Conservation (phyloP, 148 eudicot species). For the Drosera capensis region DNA sequence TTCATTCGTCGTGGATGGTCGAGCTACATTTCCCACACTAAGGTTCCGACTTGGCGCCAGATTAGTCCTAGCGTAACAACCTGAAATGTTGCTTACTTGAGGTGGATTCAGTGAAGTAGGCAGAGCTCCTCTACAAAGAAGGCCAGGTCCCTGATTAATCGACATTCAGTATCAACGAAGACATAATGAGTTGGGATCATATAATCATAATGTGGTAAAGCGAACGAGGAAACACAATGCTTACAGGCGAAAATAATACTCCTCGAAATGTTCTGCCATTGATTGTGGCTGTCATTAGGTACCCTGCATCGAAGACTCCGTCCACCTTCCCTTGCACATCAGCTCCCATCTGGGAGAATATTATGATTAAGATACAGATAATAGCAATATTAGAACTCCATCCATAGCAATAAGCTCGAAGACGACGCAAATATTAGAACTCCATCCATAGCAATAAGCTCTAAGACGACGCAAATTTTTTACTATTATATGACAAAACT, state of each 20-base stretch:
- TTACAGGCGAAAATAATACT: conserved; percentile 68
- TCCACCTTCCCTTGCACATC: conserved; percentile 80
- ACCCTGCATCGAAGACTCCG: conserved; percentile 84
- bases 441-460: too few relatives aligned
- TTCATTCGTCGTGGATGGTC: conserved; percentile 13
- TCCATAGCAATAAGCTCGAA: too few relatives aligned
- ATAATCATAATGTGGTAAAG: neutral
- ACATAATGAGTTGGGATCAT: neutral
- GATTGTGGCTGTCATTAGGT: conserved; percentile 73
- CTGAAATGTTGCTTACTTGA: neutral
- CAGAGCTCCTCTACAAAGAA: conserved; percentile 17
- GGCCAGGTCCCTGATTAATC: conserved; percentile 32
- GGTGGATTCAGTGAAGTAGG: neutral
- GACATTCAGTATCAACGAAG: neutral
- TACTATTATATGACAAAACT: too few relatives aligned
- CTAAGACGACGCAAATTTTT: too few relatives aligned
- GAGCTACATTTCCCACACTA: conserved; percentile 13
- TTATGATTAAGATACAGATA: neutral
- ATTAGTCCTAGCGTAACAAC: neutral
- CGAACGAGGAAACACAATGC: conserved; percentile 1
- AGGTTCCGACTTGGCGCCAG: conserved; percentile 6
- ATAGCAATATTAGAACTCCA: neutral
- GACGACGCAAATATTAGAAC: too few relatives aligned
- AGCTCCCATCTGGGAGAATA: conserved; percentile 51
- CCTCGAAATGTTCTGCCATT: conserved; percentile 75